A percentile compares a stretch with the other conserved stretches of the same genome.
These are phyloP conservation scores for Candida vaughaniae DNA, from an alignment of 805 yeast genomes.

Conservation along the genomic window DNA sequence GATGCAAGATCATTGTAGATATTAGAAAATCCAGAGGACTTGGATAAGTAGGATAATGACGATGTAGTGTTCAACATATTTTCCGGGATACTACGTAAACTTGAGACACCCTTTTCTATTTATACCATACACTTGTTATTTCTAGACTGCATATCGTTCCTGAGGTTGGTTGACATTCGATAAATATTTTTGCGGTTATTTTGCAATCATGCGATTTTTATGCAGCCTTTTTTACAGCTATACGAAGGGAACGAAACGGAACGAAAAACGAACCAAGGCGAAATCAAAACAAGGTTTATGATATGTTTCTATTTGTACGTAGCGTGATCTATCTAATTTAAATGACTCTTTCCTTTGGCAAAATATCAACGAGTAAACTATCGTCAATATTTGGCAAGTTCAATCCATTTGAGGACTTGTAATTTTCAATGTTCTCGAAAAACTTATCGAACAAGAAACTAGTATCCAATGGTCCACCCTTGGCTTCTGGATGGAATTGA, in stretches of 20 bases:
- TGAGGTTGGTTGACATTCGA: too few species aligned
- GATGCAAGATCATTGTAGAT: constrained; percentile 9
- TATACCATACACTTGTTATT: too few species aligned
- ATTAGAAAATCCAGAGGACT: not conserved
- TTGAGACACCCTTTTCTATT: too few species aligned
- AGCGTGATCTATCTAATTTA: too few species aligned
- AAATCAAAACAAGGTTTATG: too few species aligned
- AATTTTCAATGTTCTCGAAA: constrained; percentile 64
- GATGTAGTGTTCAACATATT: constrained; percentile 11
- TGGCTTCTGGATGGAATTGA: constrained; percentile 99
- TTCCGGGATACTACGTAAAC: too few species aligned
- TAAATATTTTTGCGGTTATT: too few species aligned
- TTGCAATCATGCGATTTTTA: constrained; percentile 14
- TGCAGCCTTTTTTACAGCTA: too few species aligned
- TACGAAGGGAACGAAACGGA: too few species aligned
- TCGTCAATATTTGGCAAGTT: constrained; percentile 45
- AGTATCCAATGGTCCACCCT: constrained; percentile 97
- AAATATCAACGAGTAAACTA: constrained; percentile 57
- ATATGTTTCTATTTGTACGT: too few species aligned
- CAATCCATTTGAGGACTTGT: constrained; percentile 38
- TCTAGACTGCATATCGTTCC: too few species aligned
- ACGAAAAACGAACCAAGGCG: too few species aligned
- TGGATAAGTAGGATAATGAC: constrained; percentile 14
- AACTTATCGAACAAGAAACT: constrained; percentile 88
- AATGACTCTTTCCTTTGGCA: constrained; percentile 64